Conservation (phyloP, 106 monocot genomes). For the Dendrobium officinale region DNA sequence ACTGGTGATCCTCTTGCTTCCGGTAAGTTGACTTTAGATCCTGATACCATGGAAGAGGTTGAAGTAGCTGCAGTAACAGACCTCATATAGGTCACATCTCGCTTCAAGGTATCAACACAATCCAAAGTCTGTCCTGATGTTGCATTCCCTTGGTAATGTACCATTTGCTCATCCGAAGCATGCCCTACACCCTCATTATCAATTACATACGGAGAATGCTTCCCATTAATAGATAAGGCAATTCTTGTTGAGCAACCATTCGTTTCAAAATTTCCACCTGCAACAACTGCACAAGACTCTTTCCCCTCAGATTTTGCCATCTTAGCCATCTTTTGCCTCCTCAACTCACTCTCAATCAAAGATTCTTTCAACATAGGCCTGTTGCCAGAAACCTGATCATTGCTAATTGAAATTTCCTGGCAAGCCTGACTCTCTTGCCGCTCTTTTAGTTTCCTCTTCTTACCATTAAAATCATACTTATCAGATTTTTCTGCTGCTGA, state of each 20-base stretch:
- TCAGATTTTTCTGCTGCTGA: constrained; percentile 26
- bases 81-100: constrained; percentile 14
- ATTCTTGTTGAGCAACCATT: constrained; percentile 13
- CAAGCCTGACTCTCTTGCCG: constrained; percentile 22
- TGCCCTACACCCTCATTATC: constrained; percentile 1
- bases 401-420: constrained; percentile 7
- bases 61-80: constrained; percentile 42
- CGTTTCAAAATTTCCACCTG: constrained; percentile 11
- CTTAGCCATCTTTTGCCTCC: constrained; percentile 42
- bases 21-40: constrained; percentile 40
- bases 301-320: constrained; percentile 29
- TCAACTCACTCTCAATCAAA: constrained; percentile 19
- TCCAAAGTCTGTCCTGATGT: constrained; percentile 6
- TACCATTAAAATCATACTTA: constrained; percentile 21
- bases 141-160: constrained; percentile 12
- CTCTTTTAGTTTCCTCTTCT: constrained; percentile 54
- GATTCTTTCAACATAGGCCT: constrained; percentile 21
- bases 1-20: constrained; percentile 52
- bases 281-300: constrained; percentile 19
- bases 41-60: constrained; percentile 60
- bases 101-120: constrained; percentile 24
- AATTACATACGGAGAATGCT: constrained; percentile 9
- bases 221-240: constrained; percentile 17
- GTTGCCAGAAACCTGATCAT: constrained; percentile 3
- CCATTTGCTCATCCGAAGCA: constrained; percentile 17